phyloP scores from a whole-genome alignment of 345 rosid species.

The Hypericum perforatum region DNA sequence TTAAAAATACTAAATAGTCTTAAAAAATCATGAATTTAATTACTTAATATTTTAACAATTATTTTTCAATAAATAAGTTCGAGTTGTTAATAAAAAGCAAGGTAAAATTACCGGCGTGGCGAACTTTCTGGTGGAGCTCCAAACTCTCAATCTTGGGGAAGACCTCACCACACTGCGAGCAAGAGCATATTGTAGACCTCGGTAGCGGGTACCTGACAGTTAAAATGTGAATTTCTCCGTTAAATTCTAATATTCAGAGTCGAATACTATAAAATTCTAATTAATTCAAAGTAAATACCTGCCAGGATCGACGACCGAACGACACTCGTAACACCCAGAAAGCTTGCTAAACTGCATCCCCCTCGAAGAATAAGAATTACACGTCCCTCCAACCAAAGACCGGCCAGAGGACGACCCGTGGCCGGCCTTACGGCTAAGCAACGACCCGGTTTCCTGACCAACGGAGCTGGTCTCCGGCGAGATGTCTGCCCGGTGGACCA shows the following conservation, averaged over 20 bases:
- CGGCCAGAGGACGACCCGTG: slow-evolving; percentile 33
- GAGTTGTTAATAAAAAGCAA: not conserved
- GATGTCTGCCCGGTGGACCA: slow-evolving; percentile 83
- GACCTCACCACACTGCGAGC: slow-evolving; percentile 89
- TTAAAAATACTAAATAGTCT: too few relatives aligned
- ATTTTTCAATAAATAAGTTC: not conserved
- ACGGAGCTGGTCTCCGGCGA: slow-evolving; percentile 71
- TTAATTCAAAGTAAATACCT: slow-evolving; percentile 28
- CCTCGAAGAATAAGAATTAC: slow-evolving; percentile 29
- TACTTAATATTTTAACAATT: too few relatives aligned
- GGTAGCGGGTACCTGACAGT: slow-evolving; percentile 55
- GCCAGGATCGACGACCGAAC: slow-evolving; percentile 86
- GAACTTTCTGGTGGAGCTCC: slow-evolving; percentile 93
- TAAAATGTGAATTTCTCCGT: too few relatives aligned
- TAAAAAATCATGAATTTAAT: too few relatives aligned
- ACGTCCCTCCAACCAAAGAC: slow-evolving; percentile 39
- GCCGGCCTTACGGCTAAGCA: slow-evolving; percentile 38
- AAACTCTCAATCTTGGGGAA: slow-evolving; percentile 87
- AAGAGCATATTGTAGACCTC: slow-evolving; percentile 56
- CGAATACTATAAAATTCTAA: too few relatives aligned
- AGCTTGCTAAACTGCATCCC: slow-evolving; percentile 94
- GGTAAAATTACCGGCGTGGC: slow-evolving; percentile 73
- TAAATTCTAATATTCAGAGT: too few relatives aligned
- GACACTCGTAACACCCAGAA: slow-evolving; percentile 96
- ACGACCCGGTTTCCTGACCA: slow-evolving; percentile 48